Conservation (phyloP, 2,329 filamentous ascomycete genomes). For the Nothopassalora personata region DNA sequence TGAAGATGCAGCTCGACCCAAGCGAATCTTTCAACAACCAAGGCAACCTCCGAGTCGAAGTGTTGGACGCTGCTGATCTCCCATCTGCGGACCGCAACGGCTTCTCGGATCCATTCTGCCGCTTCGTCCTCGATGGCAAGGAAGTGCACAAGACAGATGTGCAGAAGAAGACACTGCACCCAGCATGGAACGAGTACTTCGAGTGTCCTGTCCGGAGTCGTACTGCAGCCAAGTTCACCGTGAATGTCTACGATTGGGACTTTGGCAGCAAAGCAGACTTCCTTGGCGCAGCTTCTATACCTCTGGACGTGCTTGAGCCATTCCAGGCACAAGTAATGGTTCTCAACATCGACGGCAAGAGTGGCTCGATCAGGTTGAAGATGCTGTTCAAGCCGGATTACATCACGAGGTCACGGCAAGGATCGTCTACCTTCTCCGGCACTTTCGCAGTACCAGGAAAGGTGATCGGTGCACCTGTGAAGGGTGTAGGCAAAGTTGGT, state of each 20-base stretch:
- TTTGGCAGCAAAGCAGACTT: constrained; percentile 93
- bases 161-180: constrained; percentile 93
- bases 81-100: constrained; percentile 93
- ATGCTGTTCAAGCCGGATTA: constrained; percentile 92
- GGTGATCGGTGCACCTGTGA: constrained; percentile 92
- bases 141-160: constrained; percentile 93
- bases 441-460: constrained; percentile 83
- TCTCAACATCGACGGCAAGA: constrained; percentile 79
- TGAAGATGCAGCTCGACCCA: constrained; percentile 89
- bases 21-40: constrained; percentile 99
- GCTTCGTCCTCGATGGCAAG: constrained; percentile 83
- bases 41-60: constrained; percentile 87
- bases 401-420: constrained; percentile 77
- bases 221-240: constrained; percentile 74
- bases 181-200: constrained; percentile 94
- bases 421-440: constrained; percentile 86
- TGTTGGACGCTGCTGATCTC: constrained; percentile 80
- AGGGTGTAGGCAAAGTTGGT: constrained; percentile 75
- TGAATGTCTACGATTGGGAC: constrained; percentile 91
- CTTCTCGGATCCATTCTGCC: constrained; percentile 94
- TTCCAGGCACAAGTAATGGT: constrained; percentile 73
- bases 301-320: constrained; percentile 74
- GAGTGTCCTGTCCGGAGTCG: constrained; percentile 76
- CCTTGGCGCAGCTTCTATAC: constrained; percentile 71
- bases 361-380: constrained; percentile 72